Evolutionary conservation across 352 stramenopile genomes (phyloP), one percentile per base, ranked within the genome.

Genomic region (Blastocystis sp.): DNA sequence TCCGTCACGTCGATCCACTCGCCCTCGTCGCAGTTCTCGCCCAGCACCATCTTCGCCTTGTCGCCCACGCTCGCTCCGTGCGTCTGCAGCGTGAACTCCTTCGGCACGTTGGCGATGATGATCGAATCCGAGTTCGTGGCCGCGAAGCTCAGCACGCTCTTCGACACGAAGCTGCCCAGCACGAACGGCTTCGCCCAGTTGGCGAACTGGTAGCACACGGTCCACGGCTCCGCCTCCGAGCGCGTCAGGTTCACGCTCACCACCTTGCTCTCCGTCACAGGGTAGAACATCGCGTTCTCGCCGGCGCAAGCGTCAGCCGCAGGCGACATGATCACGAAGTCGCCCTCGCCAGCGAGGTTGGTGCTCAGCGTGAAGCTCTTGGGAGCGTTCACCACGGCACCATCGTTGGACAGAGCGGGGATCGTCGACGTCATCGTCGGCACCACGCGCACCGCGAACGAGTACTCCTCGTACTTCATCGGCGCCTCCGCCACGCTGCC

Each of bases 11-110:
- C 24, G n/a, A 69, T 2, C 74, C 74, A 85, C 55, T 85, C 24
- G 61, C 74, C 74, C 59, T 29, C 55, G 31, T 85, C 74, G 61
- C 74, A 85, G 60, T 85, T 39, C 31, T 67, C 74, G 37, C 74
- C 74, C 29, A 26, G 39, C 51, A 85, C 74, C 74, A 85, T 85
- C 74, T 85, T 85, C 19, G 74, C 74, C 50, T 60, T 70, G 61
- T 85, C 74, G 35, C 26, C 39, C n/a, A 3, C 55, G 16, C 24
- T 26, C 24, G 50, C 74, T 2, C 74, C 74, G 21, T 67, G 13
- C 13, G 31, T 59, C n/a, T 29, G 3, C 26, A 85, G 31, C 10
- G 16, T 10, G 21, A 41, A 85, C 29, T 61, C 55, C 35, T 69
- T 51, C 59, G 55, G 50, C 55, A 85, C 51, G 51, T 85, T 85